phyloP scores from a whole-genome alignment of 768 basidiomycete genomes.

The Pleurotus sapidus region DNA sequence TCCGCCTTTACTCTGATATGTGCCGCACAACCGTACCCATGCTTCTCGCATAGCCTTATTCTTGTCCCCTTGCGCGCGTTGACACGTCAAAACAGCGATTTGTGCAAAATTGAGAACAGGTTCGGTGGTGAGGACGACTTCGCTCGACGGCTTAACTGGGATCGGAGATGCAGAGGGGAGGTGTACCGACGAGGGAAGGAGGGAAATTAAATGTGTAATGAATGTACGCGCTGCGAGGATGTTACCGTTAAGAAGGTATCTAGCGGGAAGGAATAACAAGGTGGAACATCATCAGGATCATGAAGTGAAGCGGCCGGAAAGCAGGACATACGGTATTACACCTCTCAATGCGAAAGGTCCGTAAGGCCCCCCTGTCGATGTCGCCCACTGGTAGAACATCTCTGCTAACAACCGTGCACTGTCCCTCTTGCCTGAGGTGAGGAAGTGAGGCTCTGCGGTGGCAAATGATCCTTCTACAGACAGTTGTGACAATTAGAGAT shows the following conservation, averaged over 20 bases:
- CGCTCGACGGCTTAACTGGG: slow-evolving; percentile 45
- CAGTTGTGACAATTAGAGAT: neutral
- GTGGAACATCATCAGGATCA: neutral
- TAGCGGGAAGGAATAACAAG: slow-evolving; percentile 20
- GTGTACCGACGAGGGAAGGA: slow-evolving; percentile 48
- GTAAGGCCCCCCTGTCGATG: slow-evolving; percentile 40
- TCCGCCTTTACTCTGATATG: slow-evolving; percentile 75
- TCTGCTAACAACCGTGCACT: slow-evolving; percentile 84
- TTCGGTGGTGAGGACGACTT: slow-evolving; percentile 75
- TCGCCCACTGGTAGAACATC: slow-evolving; percentile 78
- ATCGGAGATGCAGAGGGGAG: slow-evolving; percentile 45
- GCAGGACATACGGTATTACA: slow-evolving; percentile 76
- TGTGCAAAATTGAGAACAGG: slow-evolving; percentile 85
- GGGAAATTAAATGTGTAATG: slow-evolving; percentile 73
- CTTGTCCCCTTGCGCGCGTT: slow-evolving; percentile 78
- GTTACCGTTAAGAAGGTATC: slow-evolving; percentile 82
- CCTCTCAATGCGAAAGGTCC: slow-evolving; percentile 85
- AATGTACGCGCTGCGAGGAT: slow-evolving; percentile 95
- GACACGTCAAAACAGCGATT: slow-evolving; percentile 84
- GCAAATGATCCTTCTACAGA: slow-evolving; percentile 70
- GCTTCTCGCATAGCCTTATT: slow-evolving; percentile 74
- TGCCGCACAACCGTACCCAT: slow-evolving; percentile 83
- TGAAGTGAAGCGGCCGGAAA: slow-evolving; percentile 1
- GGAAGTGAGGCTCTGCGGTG: slow-evolving; percentile 75
- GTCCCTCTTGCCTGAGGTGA: slow-evolving; percentile 86